These are phyloP conservation scores for Thielaviopsis musarum DNA, from an alignment of 2,329 filamentous ascomycete genomes.

Conservation along the genomic window DNA sequence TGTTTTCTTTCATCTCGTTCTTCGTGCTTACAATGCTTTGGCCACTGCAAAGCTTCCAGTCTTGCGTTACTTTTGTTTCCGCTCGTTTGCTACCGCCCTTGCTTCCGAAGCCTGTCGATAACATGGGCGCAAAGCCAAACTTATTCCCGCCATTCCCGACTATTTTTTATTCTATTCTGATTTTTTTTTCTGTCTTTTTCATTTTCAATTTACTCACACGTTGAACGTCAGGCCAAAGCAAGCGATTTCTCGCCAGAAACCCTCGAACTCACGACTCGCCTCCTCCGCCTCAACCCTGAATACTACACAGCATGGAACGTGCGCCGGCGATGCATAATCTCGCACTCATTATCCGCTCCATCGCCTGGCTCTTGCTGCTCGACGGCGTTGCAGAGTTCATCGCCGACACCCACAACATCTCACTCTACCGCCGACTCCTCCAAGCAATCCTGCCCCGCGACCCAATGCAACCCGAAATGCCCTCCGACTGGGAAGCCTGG, in stretches of 20 bases:
- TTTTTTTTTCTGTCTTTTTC: slow-evolving; percentile 3
- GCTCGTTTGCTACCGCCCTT: background rate
- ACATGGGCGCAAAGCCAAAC: background rate
- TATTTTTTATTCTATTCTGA: background rate
- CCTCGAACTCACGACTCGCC: slow-evolving; percentile 52
- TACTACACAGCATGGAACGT: slow-evolving; percentile 88
- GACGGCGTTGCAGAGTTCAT: slow-evolving; percentile 38
- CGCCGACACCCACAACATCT: slow-evolving; percentile 37
- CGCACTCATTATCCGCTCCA: slow-evolving; percentile 38
- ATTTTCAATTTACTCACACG: slow-evolving; percentile 1
- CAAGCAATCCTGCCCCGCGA: slow-evolving; percentile 35
- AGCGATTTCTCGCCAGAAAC: slow-evolving; percentile 35
- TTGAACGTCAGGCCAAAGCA: slow-evolving; percentile 20
- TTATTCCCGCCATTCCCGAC: background rate
- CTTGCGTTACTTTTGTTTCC: background rate
- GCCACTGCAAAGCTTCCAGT: background rate
- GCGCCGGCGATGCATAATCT: slow-evolving; percentile 54
- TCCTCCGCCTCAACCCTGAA: slow-evolving; percentile 65
- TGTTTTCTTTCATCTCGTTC: background rate
- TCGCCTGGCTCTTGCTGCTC: slow-evolving; percentile 34
- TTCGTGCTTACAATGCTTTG: background rate
- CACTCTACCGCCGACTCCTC: slow-evolving; percentile 45
- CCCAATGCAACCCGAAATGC: slow-evolving; percentile 28
- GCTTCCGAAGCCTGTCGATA: background rate
- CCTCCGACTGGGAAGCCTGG: slow-evolving; percentile 36